phyloP scores from a whole-genome alignment of 2,329 filamentous ascomycete genomes.

The Penicillium verrucosum region DNA sequence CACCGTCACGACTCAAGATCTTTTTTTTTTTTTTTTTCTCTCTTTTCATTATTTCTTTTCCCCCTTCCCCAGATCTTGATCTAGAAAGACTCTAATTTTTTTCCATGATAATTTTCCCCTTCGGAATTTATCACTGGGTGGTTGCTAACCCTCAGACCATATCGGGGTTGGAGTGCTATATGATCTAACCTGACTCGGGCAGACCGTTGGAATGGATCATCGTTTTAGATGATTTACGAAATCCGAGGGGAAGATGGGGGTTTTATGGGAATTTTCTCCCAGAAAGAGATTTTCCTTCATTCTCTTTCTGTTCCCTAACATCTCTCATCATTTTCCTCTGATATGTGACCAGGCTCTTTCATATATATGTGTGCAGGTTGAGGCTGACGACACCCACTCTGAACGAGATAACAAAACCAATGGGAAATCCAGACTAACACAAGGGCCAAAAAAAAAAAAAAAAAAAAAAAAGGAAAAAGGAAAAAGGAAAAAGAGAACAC shows the following conservation, averaged over 20 bases:
- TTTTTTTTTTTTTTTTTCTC: constrained; percentile 4
- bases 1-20: constrained; percentile 10
- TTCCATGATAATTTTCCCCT: neutral
- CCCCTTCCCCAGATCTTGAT: neutral
- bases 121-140: neutral
- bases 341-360: neutral
- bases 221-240: constrained; percentile 10
- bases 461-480: neutral
- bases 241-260: neutral
- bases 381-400: constrained; percentile 10
- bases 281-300: neutral
- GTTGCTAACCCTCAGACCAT: neutral
- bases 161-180: constrained; percentile 18
- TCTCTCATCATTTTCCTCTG: neutral
- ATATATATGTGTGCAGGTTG: neutral
- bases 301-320: neutral
- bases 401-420: constrained; percentile 11
- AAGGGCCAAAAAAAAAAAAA: neutral
- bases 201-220: constrained; percentile 28
- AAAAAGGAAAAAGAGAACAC: neutral
- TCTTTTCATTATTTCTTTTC: neutral
- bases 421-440: neutral
- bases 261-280: constrained; percentile 1
- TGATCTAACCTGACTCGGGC: constrained; percentile 26
- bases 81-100: neutral